Conservation (phyloP, 495 filamentous ascomycete genomes). For the Talaromyces nanjingensis region DNA sequence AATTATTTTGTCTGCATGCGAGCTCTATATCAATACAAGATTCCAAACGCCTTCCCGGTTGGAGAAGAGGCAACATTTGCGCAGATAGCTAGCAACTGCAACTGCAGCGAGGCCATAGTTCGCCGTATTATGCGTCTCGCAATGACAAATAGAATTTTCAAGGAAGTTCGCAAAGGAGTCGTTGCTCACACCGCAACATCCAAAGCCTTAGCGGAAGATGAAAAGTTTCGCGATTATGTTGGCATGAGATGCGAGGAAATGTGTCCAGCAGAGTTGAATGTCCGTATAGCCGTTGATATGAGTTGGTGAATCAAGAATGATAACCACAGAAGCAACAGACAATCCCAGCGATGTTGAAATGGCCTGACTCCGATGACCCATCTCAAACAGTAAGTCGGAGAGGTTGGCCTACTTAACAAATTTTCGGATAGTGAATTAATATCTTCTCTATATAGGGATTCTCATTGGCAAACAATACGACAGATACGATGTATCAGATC, state of each 20-base stretch:
- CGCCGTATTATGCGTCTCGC: not conserved
- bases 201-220: not conserved
- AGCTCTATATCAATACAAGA: not conserved
- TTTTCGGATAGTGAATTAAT: too few relatives aligned
- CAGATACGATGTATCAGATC: not conserved
- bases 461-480: not conserved
- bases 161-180: not conserved
- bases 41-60: not conserved
- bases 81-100: not conserved
- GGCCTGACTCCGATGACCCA: too few relatives aligned
- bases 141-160: not conserved
- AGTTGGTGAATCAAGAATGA: too few relatives aligned
- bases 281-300: not conserved
- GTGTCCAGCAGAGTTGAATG: not conserved
- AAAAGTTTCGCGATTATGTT: not conserved
- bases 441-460: too few relatives aligned
- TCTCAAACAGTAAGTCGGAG: too few relatives aligned
- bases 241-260: slow-evolving; percentile 5
- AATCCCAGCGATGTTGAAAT: too few relatives aligned
- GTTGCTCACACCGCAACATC: not conserved
- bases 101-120: not conserved
- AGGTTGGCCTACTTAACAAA: too few relatives aligned
- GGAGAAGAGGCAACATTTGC: not conserved
- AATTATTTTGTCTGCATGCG: not conserved
- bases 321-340: too few relatives aligned